Evolutionary conservation across 2,329 filamentous ascomycete species (phyloP).

Genomic region (Sarocladium kiliense): DNA sequence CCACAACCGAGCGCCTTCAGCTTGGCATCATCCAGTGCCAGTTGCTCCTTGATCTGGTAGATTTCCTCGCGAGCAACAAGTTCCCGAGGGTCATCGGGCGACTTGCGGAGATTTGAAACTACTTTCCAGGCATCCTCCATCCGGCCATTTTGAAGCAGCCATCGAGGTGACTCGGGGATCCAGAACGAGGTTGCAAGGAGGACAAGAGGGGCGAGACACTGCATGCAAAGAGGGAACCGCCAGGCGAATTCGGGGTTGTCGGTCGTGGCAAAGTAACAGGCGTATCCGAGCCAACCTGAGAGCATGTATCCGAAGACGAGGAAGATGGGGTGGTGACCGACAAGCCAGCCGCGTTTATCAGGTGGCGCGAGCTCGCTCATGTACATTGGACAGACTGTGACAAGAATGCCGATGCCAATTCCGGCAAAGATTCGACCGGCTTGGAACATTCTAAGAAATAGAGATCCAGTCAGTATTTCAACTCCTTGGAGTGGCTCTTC

Average conservation of each 20-base stretch:
- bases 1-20: constrained; percentile 31
- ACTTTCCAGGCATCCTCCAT: constrained; percentile 39
- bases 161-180: constrained; percentile 39
- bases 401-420: constrained; percentile 33
- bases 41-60: constrained; percentile 40
- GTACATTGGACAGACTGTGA: constrained; percentile 29
- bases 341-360: constrained; percentile 40
- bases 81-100: constrained; percentile 31
- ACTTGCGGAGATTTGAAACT: constrained; percentile 31
- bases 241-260: constrained; percentile 28
- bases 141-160: constrained; percentile 41
- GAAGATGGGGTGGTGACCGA: constrained; percentile 43
- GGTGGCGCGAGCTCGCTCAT: constrained; percentile 27
- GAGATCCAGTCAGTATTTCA: neutral
- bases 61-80: constrained; percentile 39
- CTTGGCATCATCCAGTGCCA: constrained; percentile 35
- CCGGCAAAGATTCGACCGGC: constrained; percentile 40
- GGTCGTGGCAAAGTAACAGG: constrained; percentile 23
- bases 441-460: constrained; percentile 26
- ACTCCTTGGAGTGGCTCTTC: neutral
- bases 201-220: constrained; percentile 31
- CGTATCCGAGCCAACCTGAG: constrained; percentile 33
- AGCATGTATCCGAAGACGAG: constrained; percentile 41
- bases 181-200: constrained; percentile 28
- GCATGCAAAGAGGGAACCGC: constrained; percentile 38